Base-by-base conservation (phyloP, 306 rosid genomes). In the Castanopsis chinensis region DNA sequence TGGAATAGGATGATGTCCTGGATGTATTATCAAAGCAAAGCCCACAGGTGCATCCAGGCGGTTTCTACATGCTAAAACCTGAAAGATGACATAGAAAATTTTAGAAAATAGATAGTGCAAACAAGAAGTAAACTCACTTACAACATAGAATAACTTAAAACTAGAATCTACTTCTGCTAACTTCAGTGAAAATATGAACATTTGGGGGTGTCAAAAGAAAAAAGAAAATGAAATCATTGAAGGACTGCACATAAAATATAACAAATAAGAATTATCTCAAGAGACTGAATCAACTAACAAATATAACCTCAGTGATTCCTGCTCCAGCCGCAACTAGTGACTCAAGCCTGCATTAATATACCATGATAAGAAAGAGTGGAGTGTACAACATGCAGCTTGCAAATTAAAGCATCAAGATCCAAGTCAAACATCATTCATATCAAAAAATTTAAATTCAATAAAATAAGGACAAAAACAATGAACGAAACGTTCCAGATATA, bases 11-110 rank as follows among this genome's bases (percentile, higher is more conserved):
- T 92, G 97, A 81, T 94, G 99, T 77, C 99, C 99, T 9, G 99
- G 99, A n/a, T 97, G 99, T 80, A 97, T 83, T 77, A 94, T 90
- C 89, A 94, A 84, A 81, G 97, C 99, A 90, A 94, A 94, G 83
- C 97, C 97, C 65, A 86, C 79, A 37, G 97, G 97, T 56, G 96
- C 86, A 77, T 89, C 86, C 76, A 12, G 74, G 72, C 74, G 75
- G 78, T 72, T 78, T 91, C 77, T 84, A 69, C 97, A 94, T 69
- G 90, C 93, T 72, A 92, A 87, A 76, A 92, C 94, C 97, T 92
- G 88, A 64, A 54, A 23, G 5, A 72, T 18, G 75, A 61, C 57
- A 77, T 58, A n/a, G 21, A 49, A 58, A 4, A 37, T 21, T 27
- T 60, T 49, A 69, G 72, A 63, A 63, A 41, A 73, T 13, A 19